Conservation (phyloP, 2,329 filamentous ascomycete species). For the Lachnum nothofagi region DNA sequence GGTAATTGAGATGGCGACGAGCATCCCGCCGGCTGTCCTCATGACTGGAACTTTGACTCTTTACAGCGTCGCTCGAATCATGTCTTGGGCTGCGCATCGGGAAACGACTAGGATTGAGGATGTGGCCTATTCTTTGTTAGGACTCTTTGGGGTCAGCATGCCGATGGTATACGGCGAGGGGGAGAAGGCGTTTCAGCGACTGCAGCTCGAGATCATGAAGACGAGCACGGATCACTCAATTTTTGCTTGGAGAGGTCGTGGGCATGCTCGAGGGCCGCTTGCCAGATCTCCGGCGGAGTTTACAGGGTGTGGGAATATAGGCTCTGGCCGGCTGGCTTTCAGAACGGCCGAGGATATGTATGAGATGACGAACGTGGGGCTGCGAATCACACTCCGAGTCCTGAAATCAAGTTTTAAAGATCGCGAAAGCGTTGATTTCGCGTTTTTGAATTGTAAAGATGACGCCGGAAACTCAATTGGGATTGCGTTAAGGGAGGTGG, state of each 20-base stretch:
- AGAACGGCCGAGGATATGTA: neutral
- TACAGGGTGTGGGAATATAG: neutral
- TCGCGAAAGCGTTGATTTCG: neutral
- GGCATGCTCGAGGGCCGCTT: neutral
- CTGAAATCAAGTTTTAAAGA: neutral
- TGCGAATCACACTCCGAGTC: neutral
- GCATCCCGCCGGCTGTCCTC: conserved; percentile 11
- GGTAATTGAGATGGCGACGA: conserved; percentile 11
- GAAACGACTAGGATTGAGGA: conserved; percentile 36
- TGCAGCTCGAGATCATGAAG: conserved; percentile 30
- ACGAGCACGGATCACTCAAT: neutral
- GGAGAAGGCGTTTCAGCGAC: conserved; percentile 29
- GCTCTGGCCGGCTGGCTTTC: neutral
- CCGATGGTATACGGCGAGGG: conserved; percentile 40
- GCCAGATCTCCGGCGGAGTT: neutral
- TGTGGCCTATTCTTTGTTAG: conserved; percentile 40
- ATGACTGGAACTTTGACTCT: conserved; percentile 3
- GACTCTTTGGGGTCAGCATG: conserved; percentile 41
- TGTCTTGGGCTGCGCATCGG: conserved; percentile 38
- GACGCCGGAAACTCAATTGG: neutral
- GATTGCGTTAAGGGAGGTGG: neutral
- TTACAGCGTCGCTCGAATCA: conserved; percentile 9
- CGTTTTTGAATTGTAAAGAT: neutral
- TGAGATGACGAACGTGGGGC: neutral
- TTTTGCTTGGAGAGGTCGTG: neutral